Conservation (phyloP, 208 protist species). For the Strigomonas oncopelti region DNA sequence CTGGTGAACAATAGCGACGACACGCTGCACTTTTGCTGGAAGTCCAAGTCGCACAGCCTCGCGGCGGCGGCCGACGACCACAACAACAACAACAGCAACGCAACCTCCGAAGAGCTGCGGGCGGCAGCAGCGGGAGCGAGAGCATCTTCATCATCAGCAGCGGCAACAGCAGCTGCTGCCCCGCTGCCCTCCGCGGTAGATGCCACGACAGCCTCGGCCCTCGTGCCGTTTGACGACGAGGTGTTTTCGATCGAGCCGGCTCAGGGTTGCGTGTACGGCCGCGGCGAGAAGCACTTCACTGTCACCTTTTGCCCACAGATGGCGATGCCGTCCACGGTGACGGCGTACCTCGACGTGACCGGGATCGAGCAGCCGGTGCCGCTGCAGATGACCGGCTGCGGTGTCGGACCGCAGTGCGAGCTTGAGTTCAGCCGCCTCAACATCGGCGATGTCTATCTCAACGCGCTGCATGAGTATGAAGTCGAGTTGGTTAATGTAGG, state of each 20-base stretch:
- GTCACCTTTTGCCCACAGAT: constrained; percentile 88
- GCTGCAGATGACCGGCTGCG: constrained; percentile 71
- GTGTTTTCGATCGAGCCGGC: constrained; percentile 88
- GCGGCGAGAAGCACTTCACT: constrained; percentile 71
- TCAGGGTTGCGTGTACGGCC: constrained; percentile 78
- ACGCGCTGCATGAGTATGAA: constrained; percentile 89
- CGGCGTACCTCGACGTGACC: constrained; percentile 83
- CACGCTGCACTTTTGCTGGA: constrained; percentile 84
- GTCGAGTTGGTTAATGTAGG: constrained; percentile 88
- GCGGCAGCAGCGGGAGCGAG: neutral
- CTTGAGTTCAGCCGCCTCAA: constrained; percentile 88
- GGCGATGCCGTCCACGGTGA: constrained; percentile 57
- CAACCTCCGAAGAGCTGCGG: too few species aligned
- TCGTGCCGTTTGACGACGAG: constrained; percentile 45
- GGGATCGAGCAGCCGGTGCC: constrained; percentile 71
- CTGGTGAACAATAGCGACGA: constrained; percentile 85
- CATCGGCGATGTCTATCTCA: constrained; percentile 94
- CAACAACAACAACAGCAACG: neutral
- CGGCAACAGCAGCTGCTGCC: too few species aligned
- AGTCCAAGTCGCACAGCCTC: constrained; percentile 24
- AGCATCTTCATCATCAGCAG: constrained; percentile 12
- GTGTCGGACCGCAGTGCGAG: constrained; percentile 84
- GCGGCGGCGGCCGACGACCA: constrained; percentile 20
- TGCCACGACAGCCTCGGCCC: too few species aligned
- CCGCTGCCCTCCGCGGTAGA: too few species aligned